Conservation (phyloP, 1,284 basidiomycete species). For the Porodaedalea pini region DNA sequence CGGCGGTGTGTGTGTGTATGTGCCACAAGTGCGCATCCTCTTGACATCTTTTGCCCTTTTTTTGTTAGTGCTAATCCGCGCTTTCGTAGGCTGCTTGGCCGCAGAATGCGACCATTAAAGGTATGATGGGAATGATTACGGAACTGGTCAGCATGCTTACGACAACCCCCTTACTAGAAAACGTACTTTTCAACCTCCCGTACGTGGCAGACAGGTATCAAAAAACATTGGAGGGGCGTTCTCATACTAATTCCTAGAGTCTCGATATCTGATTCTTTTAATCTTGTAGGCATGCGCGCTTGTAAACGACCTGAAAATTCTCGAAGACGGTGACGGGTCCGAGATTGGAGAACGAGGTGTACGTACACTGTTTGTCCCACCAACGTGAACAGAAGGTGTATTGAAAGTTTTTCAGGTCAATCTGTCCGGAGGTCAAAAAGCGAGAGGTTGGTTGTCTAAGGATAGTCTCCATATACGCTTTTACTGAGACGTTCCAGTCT, state of each 20-base stretch:
- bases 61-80: not conserved
- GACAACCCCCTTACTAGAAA: conserved; percentile 50
- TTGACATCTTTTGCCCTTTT: not conserved
- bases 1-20: conserved; percentile 79
- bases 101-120: conserved; percentile 88
- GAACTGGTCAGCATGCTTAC: not conserved
- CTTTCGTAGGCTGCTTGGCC: conserved; percentile 71
- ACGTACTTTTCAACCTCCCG: conserved; percentile 88
- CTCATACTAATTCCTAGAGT: conserved; percentile 7
- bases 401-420: conserved; percentile 54
- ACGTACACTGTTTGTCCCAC: conserved; percentile 30
- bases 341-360: conserved; percentile 87
- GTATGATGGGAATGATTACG: conserved; percentile 32
- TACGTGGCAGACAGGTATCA: conserved; percentile 77
- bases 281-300: conserved; percentile 54
- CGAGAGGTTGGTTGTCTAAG: too few relatives aligned
- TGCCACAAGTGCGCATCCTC: conserved; percentile 68
- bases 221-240: conserved; percentile 60
- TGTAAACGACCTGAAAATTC: conserved; percentile 78
- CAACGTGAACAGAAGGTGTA: not conserved
- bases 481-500: conserved; percentile 42
- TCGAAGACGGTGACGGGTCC: conserved; percentile 93
- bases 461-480: too few relatives aligned
- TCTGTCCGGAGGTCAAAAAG: conserved; percentile 93
- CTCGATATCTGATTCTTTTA: not conserved